phyloP scores from a whole-genome alignment of 2,329 filamentous ascomycete species.

The Tolypocladium ovalisporum region DNA sequence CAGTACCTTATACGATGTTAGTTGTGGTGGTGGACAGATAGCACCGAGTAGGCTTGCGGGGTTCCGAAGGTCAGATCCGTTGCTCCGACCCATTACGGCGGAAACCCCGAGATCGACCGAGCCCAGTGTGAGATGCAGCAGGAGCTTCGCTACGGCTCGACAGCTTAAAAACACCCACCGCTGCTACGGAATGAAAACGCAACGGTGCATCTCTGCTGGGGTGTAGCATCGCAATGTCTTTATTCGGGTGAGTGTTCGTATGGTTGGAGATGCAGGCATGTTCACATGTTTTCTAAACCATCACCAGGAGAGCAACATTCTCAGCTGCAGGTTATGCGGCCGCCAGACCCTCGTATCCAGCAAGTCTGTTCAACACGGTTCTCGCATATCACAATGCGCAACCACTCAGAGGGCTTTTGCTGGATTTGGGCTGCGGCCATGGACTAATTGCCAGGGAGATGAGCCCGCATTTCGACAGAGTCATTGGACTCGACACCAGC shows the following conservation, averaged over 20 bases:
- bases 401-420: constrained; percentile 17
- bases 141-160: background rate
- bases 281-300: background rate
- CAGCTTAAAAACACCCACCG: background rate
- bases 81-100: background rate
- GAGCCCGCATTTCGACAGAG: constrained; percentile 36
- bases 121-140: background rate
- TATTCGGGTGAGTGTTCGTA: constrained; percentile 31
- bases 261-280: no score
- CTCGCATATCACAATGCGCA: constrained; percentile 39
- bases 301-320: constrained; percentile 40
- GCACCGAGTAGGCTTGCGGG: background rate
- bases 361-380: constrained; percentile 40
- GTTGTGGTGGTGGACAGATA: background rate
- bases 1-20: background rate
- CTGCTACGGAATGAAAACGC: background rate
- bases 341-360: constrained; percentile 48
- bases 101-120: constrained; percentile 6
- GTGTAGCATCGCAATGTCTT: constrained; percentile 24
- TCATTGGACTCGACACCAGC: constrained; percentile 47
- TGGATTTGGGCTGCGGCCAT: constrained; percentile 56
- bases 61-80: background rate
- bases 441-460: constrained; percentile 45
- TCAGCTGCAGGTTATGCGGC: constrained; percentile 46
- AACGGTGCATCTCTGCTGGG: background rate